A percentile compares a stretch with the other conserved stretches of the same genome.
Conservation (phyloP, 139 green algal species). For the Chlamydomonas urium region DNA sequence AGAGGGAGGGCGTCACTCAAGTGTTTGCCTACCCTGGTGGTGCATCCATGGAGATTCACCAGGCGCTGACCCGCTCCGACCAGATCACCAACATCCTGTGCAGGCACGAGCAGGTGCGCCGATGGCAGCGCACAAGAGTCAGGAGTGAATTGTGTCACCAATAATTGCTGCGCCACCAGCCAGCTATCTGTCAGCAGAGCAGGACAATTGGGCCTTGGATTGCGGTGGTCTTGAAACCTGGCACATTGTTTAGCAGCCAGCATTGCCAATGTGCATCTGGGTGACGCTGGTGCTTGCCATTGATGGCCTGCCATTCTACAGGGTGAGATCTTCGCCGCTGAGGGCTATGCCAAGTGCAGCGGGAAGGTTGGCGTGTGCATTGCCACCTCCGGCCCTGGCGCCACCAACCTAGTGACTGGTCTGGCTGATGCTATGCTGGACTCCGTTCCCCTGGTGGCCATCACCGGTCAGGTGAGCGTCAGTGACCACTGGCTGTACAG, state of each 20-base stretch:
- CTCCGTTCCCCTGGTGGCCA: conserved; percentile 94
- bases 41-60: conserved; percentile 99
- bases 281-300: neutral
- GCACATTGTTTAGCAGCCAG: too few relatives aligned
- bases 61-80: conserved; percentile 90
- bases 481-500: too few relatives aligned
- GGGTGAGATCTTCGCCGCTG: conserved; percentile 99
- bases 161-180: too few relatives aligned
- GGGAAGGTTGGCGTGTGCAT: conserved; percentile 98
- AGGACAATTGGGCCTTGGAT: too few relatives aligned
- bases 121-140: neutral
- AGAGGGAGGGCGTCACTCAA: conserved; percentile 84
- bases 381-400: conserved; percentile 93
- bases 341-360: conserved; percentile 96
- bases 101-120: conserved; percentile 93
- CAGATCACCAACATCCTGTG: conserved; percentile 94
- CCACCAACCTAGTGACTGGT: conserved; percentile 98
- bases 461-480: conserved; percentile 89
- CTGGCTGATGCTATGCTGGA: conserved; percentile 98
- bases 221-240: too few relatives aligned
- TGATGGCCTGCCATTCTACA: too few relatives aligned
- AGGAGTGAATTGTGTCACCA: neutral
- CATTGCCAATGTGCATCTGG: too few relatives aligned
- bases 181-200: too few relatives aligned
- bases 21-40: conserved; percentile 80